Evolutionary conservation across 148 eudicot genomes (phyloP).

Genomic region (Chenopodium suecicum): DNA sequence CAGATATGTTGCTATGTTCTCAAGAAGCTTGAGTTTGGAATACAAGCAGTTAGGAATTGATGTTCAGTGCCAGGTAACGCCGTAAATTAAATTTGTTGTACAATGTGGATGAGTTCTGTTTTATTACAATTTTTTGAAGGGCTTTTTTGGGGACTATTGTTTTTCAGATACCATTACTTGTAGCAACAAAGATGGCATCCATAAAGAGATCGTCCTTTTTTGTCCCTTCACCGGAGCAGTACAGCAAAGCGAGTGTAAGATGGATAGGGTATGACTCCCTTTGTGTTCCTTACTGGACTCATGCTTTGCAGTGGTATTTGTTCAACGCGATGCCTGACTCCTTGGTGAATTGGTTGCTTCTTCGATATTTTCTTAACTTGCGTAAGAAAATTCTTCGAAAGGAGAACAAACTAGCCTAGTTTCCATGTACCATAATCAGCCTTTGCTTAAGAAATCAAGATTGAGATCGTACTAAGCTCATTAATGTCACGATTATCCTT

Average conservation of each 20-base stretch:
- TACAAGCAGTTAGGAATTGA: constrained; percentile 72
- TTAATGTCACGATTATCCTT: background rate
- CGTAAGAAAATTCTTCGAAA: constrained; percentile 63
- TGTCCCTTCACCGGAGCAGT: constrained; percentile 68
- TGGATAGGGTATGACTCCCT: constrained; percentile 65
- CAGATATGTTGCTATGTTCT: constrained; percentile 73
- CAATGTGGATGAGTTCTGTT: background rate
- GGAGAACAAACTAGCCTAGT: constrained; percentile 29
- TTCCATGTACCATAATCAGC: background rate
- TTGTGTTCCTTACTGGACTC: constrained; percentile 86
- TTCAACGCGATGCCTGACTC: constrained; percentile 49
- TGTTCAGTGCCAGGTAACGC: constrained; percentile 75
- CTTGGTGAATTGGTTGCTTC: constrained; percentile 44
- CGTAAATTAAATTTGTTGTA: background rate
- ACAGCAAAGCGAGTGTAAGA: constrained; percentile 64
- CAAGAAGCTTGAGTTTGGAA: constrained; percentile 65
- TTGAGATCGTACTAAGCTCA: background rate
- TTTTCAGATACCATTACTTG: constrained; percentile 61
- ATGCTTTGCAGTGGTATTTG: constrained; percentile 63
- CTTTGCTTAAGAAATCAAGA: background rate
- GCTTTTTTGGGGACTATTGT: background rate
- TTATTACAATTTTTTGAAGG: background rate
- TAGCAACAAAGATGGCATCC: constrained; percentile 80
- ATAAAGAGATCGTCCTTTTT: constrained; percentile 73
- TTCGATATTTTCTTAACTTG: constrained; percentile 44